Conservation (phyloP, 352 stramenopile genomes). For the Halophytophthora polymorphica region DNA sequence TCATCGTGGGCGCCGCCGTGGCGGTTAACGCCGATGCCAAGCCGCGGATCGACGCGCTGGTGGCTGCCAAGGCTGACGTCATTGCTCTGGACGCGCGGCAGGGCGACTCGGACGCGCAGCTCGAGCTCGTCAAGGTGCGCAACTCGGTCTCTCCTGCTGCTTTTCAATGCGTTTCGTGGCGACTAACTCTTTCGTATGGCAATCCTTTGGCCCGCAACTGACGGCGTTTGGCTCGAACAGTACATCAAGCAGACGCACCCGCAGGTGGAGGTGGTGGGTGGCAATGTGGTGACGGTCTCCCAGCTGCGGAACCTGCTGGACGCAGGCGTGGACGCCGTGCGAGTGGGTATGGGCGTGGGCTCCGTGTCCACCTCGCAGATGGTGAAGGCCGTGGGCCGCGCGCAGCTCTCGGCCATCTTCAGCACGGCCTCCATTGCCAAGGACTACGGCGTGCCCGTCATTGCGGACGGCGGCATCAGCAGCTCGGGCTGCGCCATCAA, state of each 20-base stretch:
- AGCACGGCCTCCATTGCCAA: constrained; percentile 92
- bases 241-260: constrained; percentile 94
- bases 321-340: constrained; percentile 96
- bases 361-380: constrained; percentile 99
- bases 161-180: neutral
- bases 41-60: constrained; percentile 80
- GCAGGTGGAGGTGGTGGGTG: constrained; percentile 94
- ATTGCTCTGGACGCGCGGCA: constrained; percentile 98
- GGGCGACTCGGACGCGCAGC: constrained; percentile 91
- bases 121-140: constrained; percentile 56
- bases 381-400: constrained; percentile 96
- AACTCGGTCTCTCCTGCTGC: neutral
- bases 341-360: constrained; percentile 98
- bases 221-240: constrained; percentile 4
- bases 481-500: constrained; percentile 97
- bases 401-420: constrained; percentile 98
- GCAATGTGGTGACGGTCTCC: constrained; percentile 97
- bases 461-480: constrained; percentile 97
- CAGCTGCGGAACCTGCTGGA: constrained; percentile 97
- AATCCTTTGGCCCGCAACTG: neutral
- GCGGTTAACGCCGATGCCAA: constrained; percentile 93
- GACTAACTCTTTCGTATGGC: constrained; percentile 3
- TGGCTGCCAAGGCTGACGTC: constrained; percentile 94
- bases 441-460: constrained; percentile 95
- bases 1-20: constrained; percentile 96